A percentile compares a stretch with the other conserved stretches of the same genome.
phyloP scores from a whole-genome alignment of 2,329 filamentous ascomycete species.

The Clonostachys chloroleuca region DNA sequence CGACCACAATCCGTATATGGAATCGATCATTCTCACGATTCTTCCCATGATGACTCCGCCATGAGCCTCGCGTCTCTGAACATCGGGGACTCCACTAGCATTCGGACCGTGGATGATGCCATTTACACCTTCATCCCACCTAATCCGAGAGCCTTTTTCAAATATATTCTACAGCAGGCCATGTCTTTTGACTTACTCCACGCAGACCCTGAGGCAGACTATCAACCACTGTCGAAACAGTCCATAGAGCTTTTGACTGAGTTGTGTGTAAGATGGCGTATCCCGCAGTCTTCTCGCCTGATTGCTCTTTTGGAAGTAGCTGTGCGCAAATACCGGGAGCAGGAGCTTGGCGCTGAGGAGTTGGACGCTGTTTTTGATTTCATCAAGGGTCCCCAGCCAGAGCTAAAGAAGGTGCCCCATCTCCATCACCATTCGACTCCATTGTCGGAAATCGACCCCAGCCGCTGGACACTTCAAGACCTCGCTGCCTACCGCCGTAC shows the following conservation, averaged over 20 bases:
- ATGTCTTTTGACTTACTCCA: conserved; percentile 61
- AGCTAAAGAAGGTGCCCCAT: conserved; percentile 59
- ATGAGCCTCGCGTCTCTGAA: conserved; percentile 64
- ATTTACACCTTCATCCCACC: conserved; percentile 87
- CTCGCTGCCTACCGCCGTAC: conserved; percentile 69
- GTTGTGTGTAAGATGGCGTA: conserved; percentile 81
- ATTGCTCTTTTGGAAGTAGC: conserved; percentile 82
- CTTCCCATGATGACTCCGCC: conserved; percentile 56
- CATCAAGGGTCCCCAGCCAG: conserved; percentile 66
- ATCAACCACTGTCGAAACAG: conserved; percentile 63
- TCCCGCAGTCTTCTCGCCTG: conserved; percentile 76
- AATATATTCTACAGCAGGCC: conserved; percentile 74
- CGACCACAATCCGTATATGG: conserved; percentile 36
- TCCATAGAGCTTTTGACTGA: conserved; percentile 82
- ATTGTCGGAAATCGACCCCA: conserved; percentile 52
- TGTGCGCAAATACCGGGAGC: conserved; percentile 78
- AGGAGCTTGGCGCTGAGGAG: conserved; percentile 76
- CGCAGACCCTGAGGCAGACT: conserved; percentile 42
- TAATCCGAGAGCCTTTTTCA: conserved; percentile 79
- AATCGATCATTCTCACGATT: conserved; percentile 45
- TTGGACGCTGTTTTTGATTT: conserved; percentile 80
- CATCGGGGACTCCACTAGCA: conserved; percentile 47
- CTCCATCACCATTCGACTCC: conserved; percentile 46
- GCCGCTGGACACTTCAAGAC: conserved; percentile 66
- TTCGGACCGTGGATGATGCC: conserved; percentile 53